Conservation (phyloP, 768 basidiomycete genomes). For the Austroboletus eburneus region DNA sequence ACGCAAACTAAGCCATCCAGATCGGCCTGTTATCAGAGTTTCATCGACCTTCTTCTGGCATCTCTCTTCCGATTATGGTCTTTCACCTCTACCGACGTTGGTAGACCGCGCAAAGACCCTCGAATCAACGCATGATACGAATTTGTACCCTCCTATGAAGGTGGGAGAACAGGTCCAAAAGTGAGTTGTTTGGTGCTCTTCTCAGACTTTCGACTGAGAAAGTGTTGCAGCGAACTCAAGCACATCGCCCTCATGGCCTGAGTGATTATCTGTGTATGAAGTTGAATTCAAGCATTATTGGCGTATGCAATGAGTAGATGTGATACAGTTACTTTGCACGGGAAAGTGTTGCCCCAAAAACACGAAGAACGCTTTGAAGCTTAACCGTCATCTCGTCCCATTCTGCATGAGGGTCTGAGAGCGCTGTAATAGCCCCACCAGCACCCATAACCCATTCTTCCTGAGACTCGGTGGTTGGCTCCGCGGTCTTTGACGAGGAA, state of each 20-base stretch:
- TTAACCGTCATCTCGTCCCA: conserved; percentile 97
- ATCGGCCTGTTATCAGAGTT: conserved; percentile 90
- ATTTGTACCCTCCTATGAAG: conserved; percentile 66
- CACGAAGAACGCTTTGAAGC: conserved; percentile 68
- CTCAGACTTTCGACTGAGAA: conserved; percentile 6
- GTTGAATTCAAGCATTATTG: conserved; percentile 33
- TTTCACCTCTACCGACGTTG: conserved; percentile 61
- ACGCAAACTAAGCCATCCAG: conserved; percentile 53
- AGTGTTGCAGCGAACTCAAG: conserved; percentile 59
- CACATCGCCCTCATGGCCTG: conserved; percentile 78
- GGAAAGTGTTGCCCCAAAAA: conserved; percentile 45
- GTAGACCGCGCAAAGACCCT: conserved; percentile 42
- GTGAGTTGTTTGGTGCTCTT: conserved; percentile 37
- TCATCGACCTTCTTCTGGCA: conserved; percentile 98
- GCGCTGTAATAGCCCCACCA: conserved; percentile 94
- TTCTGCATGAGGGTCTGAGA: conserved; percentile 80
- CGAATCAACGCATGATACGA: conserved; percentile 35
- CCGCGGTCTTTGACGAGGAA: conserved; percentile 7
- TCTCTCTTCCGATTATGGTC: conserved; percentile 77
- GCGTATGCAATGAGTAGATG: background rate
- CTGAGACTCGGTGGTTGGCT: conserved; percentile 9
- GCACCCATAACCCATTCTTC: conserved; percentile 82
- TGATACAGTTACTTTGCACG: conserved; percentile 13
- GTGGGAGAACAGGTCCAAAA: conserved; percentile 87
- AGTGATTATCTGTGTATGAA: conserved; percentile 28